These are phyloP conservation scores for Eucalyptus lansdowneana DNA, from an alignment of 345 rosid species.

Conservation along the genomic window DNA sequence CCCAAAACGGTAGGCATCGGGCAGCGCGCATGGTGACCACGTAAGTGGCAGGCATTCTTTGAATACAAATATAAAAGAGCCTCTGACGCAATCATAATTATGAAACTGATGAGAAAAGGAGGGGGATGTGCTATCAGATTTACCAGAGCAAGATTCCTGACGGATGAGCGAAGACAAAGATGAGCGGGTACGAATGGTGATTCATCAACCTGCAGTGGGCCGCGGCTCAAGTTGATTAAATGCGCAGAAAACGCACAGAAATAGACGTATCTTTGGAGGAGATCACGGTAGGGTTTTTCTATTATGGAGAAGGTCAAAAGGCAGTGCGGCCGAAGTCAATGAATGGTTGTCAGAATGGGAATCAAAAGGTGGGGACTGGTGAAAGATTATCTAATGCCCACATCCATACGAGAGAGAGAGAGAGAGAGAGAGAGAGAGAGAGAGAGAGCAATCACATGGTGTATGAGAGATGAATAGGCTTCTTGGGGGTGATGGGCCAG, in stretches of 20 bases:
- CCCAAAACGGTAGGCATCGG: neutral
- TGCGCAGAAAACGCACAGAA: neutral
- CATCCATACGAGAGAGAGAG: neutral
- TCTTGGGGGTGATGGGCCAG: neutral
- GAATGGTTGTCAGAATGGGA: neutral
- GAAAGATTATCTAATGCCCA: neutral
- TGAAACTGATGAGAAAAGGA: neutral
- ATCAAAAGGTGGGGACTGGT: neutral
- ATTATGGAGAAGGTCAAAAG: neutral
- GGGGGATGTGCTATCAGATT: neutral
- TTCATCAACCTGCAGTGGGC: neutral
- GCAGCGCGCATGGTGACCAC: neutral
- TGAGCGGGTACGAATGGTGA: neutral
- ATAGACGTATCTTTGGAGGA: neutral
- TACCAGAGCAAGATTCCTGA: neutral
- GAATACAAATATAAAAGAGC: neutral
- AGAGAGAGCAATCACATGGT: neutral
- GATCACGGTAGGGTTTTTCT: neutral
- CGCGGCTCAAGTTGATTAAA: neutral
- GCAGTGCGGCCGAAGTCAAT: neutral
- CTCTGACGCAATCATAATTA: neutral
- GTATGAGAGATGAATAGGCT: neutral
- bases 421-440: neutral
- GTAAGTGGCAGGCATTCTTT: neutral
- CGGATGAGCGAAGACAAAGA: neutral